These are phyloP conservation scores for Mycena citricolor DNA, from an alignment of 1,284 basidiomycete species.

Conservation along the genomic window DNA sequence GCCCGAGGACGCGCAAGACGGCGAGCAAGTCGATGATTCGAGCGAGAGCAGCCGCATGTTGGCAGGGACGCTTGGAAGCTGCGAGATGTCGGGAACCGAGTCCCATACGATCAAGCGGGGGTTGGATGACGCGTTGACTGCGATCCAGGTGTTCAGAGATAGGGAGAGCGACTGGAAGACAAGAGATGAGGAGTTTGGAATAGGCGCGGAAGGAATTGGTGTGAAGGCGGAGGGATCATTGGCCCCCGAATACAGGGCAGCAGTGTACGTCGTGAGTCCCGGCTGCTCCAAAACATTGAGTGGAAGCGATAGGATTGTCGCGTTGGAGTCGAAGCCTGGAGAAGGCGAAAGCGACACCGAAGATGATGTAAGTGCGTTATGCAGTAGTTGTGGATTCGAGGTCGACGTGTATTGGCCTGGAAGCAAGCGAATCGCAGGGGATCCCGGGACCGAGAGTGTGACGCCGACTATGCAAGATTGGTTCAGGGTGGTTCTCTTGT, in stretches of 20 bases:
- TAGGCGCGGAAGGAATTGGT: conserved; percentile 48
- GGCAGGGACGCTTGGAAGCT: conserved; percentile 50
- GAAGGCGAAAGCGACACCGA: conserved; percentile 58
- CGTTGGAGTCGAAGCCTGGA: conserved; percentile 58
- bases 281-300: conserved; percentile 63
- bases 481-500: neutral
- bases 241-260: conserved; percentile 62
- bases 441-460: conserved; percentile 17
- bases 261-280: conserved; percentile 61
- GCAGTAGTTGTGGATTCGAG: conserved; percentile 69
- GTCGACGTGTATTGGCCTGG: conserved; percentile 72
- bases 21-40: conserved; percentile 68
- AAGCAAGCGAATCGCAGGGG: conserved; percentile 41
- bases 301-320: conserved; percentile 54
- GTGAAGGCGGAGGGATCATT: conserved; percentile 59
- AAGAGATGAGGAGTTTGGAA: conserved; percentile 43
- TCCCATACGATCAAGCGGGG: conserved; percentile 70
- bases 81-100: conserved; percentile 69
- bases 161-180: conserved; percentile 57
- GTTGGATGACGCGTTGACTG: conserved; percentile 44
- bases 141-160: conserved; percentile 64
- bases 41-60: conserved; percentile 49
- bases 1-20: conserved; percentile 68
- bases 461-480: conserved; percentile 15
- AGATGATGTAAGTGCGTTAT: conserved; percentile 61